Conservation (phyloP, 257 asterid genomes). For the Ilex aquifolium region DNA sequence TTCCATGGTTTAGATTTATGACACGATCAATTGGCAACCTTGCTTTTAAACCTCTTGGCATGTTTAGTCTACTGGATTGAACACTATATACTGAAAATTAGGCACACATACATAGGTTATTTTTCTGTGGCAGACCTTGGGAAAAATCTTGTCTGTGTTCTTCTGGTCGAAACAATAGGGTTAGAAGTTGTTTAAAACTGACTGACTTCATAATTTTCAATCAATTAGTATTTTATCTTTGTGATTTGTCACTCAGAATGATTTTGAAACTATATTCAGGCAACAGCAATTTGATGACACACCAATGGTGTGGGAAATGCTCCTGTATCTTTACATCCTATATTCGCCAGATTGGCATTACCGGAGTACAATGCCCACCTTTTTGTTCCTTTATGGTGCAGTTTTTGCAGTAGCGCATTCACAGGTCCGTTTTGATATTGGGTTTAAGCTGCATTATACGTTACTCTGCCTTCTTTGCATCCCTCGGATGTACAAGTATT, state of each 20-base stretch:
- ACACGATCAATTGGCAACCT: too few relatives aligned
- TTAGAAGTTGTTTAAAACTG: background rate
- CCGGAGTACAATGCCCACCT: slow-evolving; percentile 21
- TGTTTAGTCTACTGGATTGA: too few relatives aligned
- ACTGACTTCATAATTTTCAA: too few relatives aligned
- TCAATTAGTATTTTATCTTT: too few relatives aligned
- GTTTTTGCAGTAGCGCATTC: slow-evolving; percentile 13
- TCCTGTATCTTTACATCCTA: slow-evolving; percentile 15
- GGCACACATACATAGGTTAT: too few relatives aligned
- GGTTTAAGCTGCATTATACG: slow-evolving; percentile 20
- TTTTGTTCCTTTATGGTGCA: slow-evolving; percentile 20
- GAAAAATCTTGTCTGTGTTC: too few relatives aligned
- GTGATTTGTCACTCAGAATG: background rate
- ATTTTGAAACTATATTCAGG: slow-evolving; percentile 1
- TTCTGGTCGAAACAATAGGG: too few relatives aligned
- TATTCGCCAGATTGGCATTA: slow-evolving; percentile 24
- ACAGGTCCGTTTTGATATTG: slow-evolving; percentile 14
- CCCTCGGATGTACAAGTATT: slow-evolving; percentile 24
- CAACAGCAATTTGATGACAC: slow-evolving; percentile 25
- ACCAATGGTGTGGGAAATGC: slow-evolving; percentile 24
- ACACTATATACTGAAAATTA: too few relatives aligned
- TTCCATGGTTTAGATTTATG: too few relatives aligned
- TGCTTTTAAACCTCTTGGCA: too few relatives aligned
- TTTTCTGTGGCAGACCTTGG: too few relatives aligned
- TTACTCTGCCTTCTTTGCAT: slow-evolving; percentile 15